Percentiles rank a stretch among this genome's conserved stretches.
phyloP scores from a whole-genome alignment of 2,329 filamentous ascomycete species.

The Fusarium pseudonygamai region DNA sequence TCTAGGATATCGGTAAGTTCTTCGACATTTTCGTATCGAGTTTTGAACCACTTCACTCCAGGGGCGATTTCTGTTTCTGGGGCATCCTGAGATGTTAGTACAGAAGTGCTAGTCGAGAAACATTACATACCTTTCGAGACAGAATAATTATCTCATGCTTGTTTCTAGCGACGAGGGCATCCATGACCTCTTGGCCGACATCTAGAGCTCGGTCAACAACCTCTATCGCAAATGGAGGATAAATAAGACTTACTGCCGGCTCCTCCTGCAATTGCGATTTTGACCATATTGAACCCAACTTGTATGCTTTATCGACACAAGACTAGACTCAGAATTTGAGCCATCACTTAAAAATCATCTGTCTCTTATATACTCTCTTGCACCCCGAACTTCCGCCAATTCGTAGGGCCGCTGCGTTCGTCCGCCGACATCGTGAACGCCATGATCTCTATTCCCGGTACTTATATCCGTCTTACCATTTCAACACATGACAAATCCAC shows the following conservation, averaged over 20 bases:
- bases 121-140: slow-evolving; percentile 53
- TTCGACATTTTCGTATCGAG: slow-evolving; percentile 47
- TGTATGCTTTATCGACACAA: no score
- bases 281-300: slow-evolving; percentile 30
- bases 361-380: not conserved
- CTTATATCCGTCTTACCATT: not conserved
- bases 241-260: slow-evolving; percentile 26
- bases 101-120: no score
- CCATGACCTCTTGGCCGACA: slow-evolving; percentile 62
- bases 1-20: slow-evolving; percentile 51
- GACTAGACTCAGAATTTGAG: no score
- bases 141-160: slow-evolving; percentile 64
- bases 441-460: not conserved
- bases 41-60: slow-evolving; percentile 12
- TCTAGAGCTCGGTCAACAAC: slow-evolving; percentile 47
- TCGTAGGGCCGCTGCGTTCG: not conserved
- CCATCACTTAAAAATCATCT: fast-evolving
- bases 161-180: slow-evolving; percentile 56
- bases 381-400: not conserved
- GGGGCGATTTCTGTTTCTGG: not conserved
- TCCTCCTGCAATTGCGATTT: slow-evolving; percentile 38
- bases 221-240: no score
- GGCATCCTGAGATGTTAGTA: slow-evolving; percentile 11
- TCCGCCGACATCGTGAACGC: not conserved
- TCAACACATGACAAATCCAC: slow-evolving; percentile 5